Percentiles rank a stretch among this genome's conserved stretches.
phyloP scores from a whole-genome alignment of 2,329 filamentous ascomycete species.

The Nigrograna mackinnonii region DNA sequence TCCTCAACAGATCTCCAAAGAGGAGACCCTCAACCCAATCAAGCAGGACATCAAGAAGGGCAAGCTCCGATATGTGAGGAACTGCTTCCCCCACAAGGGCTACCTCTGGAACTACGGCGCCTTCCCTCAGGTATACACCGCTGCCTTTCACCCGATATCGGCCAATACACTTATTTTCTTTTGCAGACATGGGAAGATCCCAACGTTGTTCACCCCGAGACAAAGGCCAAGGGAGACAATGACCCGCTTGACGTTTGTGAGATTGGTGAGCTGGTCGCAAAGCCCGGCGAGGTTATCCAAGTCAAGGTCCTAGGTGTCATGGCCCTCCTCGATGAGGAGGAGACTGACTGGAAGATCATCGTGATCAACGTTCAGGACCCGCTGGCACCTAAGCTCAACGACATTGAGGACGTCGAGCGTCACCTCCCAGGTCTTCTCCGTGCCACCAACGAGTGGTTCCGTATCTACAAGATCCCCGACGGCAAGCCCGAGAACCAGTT shows the following conservation, averaged over 20 bases:
- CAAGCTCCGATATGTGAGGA: slow-evolving; percentile 98
- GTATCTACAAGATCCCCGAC: slow-evolving; percentile 99
- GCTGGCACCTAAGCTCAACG: slow-evolving; percentile 93
- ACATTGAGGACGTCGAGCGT: slow-evolving; percentile 98
- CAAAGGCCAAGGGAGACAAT: slow-evolving; percentile 99
- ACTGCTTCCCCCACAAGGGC: slow-evolving; percentile 99
- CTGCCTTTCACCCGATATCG: slow-evolving; percentile 27
- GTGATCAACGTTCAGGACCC: slow-evolving; percentile 99
- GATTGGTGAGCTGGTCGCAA: slow-evolving; percentile 97
- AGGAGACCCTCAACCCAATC: slow-evolving; percentile 97
- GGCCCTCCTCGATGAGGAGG: slow-evolving; percentile 98
- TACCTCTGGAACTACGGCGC: slow-evolving; percentile 99
- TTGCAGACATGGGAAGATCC: slow-evolving; percentile 97
- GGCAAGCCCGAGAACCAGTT: slow-evolving; percentile 99
- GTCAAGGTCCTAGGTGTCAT: slow-evolving; percentile 99
- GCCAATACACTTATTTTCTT: slow-evolving; percentile 27
- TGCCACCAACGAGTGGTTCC: slow-evolving; percentile 99
- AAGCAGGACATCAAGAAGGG: slow-evolving; percentile 99
- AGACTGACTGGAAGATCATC: slow-evolving; percentile 99
- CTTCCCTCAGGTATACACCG: slow-evolving; percentile 82
- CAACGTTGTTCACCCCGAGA: slow-evolving; percentile 93
- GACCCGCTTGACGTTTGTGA: slow-evolving; percentile 99
- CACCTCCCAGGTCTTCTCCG: slow-evolving; percentile 95
- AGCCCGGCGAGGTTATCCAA: slow-evolving; percentile 97
- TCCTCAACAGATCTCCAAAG: slow-evolving; percentile 86